Percentiles rank a stretch among this genome's conserved stretches.
Evolutionary conservation across 495 filamentous ascomycete genomes (phyloP).

Genomic region (Aspergillus haitiensis): DNA sequence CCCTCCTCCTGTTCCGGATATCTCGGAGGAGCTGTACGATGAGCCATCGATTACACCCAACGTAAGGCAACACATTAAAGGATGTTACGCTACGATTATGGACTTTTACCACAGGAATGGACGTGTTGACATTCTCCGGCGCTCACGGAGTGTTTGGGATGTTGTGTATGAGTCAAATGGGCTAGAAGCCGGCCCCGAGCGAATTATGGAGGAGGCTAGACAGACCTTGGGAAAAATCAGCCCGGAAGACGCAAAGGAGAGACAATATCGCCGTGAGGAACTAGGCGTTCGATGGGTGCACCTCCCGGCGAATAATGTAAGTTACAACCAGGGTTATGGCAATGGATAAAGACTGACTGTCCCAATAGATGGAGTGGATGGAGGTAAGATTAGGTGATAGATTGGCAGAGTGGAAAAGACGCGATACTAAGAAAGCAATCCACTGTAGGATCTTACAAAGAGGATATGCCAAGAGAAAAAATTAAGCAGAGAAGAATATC

Average conservation of each 20-base stretch:
- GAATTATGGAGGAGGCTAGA: background rate
- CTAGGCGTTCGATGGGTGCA: background rate
- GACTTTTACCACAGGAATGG: constrained; percentile 7
- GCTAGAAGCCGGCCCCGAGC: background rate
- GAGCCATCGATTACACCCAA: background rate
- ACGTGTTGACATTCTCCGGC: constrained; percentile 4
- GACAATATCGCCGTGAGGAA: background rate
- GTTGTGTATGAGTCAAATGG: constrained; percentile 7
- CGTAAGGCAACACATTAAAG: background rate
- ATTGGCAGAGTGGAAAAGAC: too few relatives aligned
- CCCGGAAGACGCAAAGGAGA: background rate
- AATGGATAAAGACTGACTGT: too few relatives aligned
- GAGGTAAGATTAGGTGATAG: background rate
- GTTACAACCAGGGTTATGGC: background rate
- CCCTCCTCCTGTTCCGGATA: background rate
- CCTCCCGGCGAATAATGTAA: constrained; percentile 2
- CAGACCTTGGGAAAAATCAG: background rate
- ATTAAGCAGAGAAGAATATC: background rate
- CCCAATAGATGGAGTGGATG: constrained; percentile 7
- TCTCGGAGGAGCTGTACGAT: background rate
- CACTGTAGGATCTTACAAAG: background rate
- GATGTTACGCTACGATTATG: constrained; percentile 1
- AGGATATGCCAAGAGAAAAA: constrained; percentile 4
- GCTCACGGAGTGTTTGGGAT: background rate
- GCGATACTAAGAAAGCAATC: background rate